Conservation (phyloP, 371 early-diverging fungal genomes). For the Mucor indicus region DNA sequence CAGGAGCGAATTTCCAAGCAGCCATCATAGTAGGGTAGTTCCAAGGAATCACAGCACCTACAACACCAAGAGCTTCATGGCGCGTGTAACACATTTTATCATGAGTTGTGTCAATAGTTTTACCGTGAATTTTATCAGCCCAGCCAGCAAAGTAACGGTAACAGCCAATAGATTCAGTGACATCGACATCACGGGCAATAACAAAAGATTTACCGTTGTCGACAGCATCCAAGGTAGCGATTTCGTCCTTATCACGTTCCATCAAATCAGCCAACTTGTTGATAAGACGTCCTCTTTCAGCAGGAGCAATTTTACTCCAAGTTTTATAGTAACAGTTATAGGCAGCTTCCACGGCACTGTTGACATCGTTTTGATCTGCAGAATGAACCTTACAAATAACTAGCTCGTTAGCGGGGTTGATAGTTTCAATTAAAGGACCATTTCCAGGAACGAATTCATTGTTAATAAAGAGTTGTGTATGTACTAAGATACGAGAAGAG, state of each 20-base stretch:
- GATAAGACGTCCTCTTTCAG: constrained; percentile 37
- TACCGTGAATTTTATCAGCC: constrained; percentile 45
- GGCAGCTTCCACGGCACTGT: constrained; percentile 76
- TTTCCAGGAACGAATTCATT: constrained; percentile 69
- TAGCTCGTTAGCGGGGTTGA: constrained; percentile 74
- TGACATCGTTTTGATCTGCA: constrained; percentile 70
- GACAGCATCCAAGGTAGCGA: constrained; percentile 80
- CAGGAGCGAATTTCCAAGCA: constrained; percentile 86
- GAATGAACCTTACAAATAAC: constrained; percentile 72
- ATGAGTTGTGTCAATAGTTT: constrained; percentile 27
- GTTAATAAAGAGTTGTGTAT: constrained; percentile 69
- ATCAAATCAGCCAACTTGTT: constrained; percentile 72
- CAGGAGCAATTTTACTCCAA: constrained; percentile 65
- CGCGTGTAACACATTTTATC: constrained; percentile 79
- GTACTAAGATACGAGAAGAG: constrained; percentile 16
- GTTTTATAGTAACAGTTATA: constrained; percentile 61
- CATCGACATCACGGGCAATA: constrained; percentile 65
- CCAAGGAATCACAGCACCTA: constrained; percentile 71
- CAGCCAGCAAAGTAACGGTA: constrained; percentile 82
- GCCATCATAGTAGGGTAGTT: constrained; percentile 64
- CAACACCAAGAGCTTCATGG: constrained; percentile 78
- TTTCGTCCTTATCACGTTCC: constrained; percentile 62
- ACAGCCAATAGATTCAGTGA: constrained; percentile 61
- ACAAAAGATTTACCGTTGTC: constrained; percentile 83
- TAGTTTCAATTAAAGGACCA: constrained; percentile 51